These are phyloP conservation scores for Xylariaceae sp. DNA, from an alignment of 2,329 filamentous ascomycete genomes.

Conservation along the genomic window DNA sequence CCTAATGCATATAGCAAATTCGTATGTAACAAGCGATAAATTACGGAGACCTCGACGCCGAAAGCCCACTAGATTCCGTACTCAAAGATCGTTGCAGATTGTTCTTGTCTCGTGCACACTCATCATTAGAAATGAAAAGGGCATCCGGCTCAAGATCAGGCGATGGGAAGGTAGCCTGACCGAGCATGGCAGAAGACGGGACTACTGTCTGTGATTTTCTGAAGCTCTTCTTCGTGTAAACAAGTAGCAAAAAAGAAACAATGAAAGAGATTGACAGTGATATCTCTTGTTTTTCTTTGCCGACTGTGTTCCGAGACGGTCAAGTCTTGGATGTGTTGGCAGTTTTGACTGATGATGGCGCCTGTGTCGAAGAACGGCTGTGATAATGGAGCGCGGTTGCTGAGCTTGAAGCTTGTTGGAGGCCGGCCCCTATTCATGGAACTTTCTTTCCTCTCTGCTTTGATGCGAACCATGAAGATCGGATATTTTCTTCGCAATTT, in stretches of 20 bases:
- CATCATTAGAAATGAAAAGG: constrained; percentile 15
- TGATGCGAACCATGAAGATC: too few species aligned
- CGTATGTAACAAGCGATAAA: constrained; percentile 38
- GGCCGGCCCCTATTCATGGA: too few species aligned
- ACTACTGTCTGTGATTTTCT: neutral
- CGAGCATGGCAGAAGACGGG: constrained; percentile 38
- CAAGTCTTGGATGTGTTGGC: too few species aligned
- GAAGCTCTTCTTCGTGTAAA: neutral
- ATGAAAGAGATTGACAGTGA: neutral
- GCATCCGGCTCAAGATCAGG: constrained; percentile 38
- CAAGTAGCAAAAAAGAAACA: neutral
- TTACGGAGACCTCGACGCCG: constrained; percentile 36
- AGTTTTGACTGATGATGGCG: too few species aligned
- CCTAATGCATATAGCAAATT: too few species aligned
- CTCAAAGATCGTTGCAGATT: constrained; percentile 38
- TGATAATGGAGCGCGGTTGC: too few species aligned
- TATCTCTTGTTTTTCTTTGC: neutral
- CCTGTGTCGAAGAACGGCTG: too few species aligned
- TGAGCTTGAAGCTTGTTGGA: too few species aligned
- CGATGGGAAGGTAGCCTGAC: constrained; percentile 26
- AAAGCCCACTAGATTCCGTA: constrained; percentile 34
- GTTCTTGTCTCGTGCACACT: constrained; percentile 34
- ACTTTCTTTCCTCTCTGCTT: too few species aligned
- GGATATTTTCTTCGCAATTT: too few species aligned
- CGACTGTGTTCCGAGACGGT: neutral